phyloP scores from a whole-genome alignment of 2,329 filamentous ascomycete genomes.

The Aspergillus sp. region DNA sequence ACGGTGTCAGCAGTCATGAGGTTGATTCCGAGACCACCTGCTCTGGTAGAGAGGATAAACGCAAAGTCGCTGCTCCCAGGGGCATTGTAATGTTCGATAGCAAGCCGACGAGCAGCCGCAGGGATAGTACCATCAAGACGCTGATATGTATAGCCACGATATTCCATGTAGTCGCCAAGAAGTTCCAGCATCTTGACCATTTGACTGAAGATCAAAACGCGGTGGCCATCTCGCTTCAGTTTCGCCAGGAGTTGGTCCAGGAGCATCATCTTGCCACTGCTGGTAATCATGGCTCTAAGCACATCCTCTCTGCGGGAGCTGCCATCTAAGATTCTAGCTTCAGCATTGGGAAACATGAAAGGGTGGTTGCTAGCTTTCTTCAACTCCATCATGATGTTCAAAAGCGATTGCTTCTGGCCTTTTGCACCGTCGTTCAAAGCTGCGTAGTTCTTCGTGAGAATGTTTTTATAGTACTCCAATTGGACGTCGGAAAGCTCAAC shows the following conservation, averaged over 20 bases:
- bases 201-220: slow-evolving; percentile 96
- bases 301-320: slow-evolving; percentile 81
- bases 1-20: slow-evolving; percentile 98
- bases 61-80: slow-evolving; percentile 93
- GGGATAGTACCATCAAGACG: slow-evolving; percentile 92
- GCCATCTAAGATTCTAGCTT: slow-evolving; percentile 79
- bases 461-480: slow-evolving; percentile 98
- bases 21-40: slow-evolving; percentile 97
- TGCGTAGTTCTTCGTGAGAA: slow-evolving; percentile 91
- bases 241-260: slow-evolving; percentile 93
- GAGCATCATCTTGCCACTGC: slow-evolving; percentile 99
- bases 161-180: slow-evolving; percentile 84
- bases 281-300: slow-evolving; percentile 87
- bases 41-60: slow-evolving; percentile 89
- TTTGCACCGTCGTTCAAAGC: slow-evolving; percentile 85
- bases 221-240: slow-evolving; percentile 86
- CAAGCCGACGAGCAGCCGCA: slow-evolving; percentile 78
- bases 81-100: slow-evolving; percentile 98
- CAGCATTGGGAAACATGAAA: slow-evolving; percentile 93
- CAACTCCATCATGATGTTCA: slow-evolving; percentile 99
- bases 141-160: slow-evolving; percentile 93
- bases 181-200: slow-evolving; percentile 99
- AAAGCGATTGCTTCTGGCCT: slow-evolving; percentile 87
- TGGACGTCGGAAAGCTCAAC: slow-evolving; percentile 96
- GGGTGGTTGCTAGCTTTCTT: slow-evolving; percentile 99